Evolutionary conservation across 208 protist genomes (phyloP), one percentile per base, ranked within the genome.

Genomic region (Trypanosoma scelopori): DNA sequence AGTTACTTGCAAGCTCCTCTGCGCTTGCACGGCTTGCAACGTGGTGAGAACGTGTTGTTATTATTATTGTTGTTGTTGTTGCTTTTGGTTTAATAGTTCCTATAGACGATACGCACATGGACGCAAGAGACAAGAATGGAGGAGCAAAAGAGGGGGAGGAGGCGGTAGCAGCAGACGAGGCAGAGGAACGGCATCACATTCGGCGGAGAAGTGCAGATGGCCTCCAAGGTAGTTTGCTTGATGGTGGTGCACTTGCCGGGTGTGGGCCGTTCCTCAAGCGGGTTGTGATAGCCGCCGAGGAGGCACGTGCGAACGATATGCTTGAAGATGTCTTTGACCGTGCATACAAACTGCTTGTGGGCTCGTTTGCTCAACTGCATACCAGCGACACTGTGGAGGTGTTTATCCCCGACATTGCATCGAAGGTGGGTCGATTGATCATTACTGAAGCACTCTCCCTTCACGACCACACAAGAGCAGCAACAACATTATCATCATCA

Each of bases 221-320:
- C 9, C 32, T 37, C 32, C 5, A 37, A 37, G 32, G 20, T n/a
- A 55, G 50, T 30, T 15, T 28, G 4, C 22, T 55, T 37, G 15
- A 55, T 27, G 20, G 7, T 9, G 37, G 52, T 12, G 15, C 23
- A 25, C 25, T 48, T 4, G 39, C 20, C 3, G 42, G 43, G 7
- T 73, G 47, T 39, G 59, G 58, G 1, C 67, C 67, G 9, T 61
- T 73, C 18, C 23, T 66, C 28, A 32, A 39, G 25, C 47, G 51
- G 22, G 41, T 73, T 30, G 5, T 66, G 20, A 22, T 28, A 16
- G 43, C 32, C 6, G 50, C 51, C 3, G 51, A 53, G 45, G 67
- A 73, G 42, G n/a, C 50, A 12, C 49, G 35, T 12, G 43, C 18
- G 3, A 25, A 18, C 3, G 48, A 52, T 25, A 6, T 35, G 1